Percentiles rank a stretch among this genome's conserved stretches.
Conservation (phyloP, 495 filamentous ascomycete genomes). For the Amniculicola lignicola region DNA sequence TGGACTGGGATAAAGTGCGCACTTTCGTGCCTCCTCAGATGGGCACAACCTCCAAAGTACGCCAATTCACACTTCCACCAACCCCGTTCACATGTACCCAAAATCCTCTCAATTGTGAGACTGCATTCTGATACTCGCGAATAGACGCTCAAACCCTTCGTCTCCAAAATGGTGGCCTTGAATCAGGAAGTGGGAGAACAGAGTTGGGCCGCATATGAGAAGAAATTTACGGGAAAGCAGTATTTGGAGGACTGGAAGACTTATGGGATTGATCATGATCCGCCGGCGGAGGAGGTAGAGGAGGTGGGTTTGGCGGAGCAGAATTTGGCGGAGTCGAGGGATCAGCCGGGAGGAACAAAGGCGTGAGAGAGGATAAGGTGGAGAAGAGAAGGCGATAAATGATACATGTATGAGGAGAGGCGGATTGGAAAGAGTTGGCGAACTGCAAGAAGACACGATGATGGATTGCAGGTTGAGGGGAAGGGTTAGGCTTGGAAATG, state of each 20-base stretch:
- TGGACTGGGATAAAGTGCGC: constrained; percentile 48
- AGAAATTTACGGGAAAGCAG: constrained; percentile 13
- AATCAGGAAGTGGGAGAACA: constrained; percentile 52
- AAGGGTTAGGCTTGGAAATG: too few relatives aligned
- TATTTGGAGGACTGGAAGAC: constrained; percentile 68
- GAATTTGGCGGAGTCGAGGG: neutral
- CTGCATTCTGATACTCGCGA: neutral
- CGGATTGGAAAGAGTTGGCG: neutral
- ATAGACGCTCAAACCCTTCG: constrained; percentile 79
- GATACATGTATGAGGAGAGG: neutral
- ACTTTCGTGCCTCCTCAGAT: constrained; percentile 75
- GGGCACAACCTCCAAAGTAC: neutral
- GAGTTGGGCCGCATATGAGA: constrained; percentile 31
- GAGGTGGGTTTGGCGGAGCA: neutral
- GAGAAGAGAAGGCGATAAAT: neutral
- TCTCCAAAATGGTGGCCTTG: constrained; percentile 52
- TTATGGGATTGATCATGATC: constrained; percentile 52
- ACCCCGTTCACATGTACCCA: neutral
- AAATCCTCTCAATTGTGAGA: neutral
- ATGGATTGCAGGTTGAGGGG: too few relatives aligned
- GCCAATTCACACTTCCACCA: neutral
- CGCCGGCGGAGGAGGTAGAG: neutral
- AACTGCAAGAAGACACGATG: too few relatives aligned
- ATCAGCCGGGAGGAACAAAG: neutral
- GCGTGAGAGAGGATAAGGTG: neutral